Evolutionary conservation across 345 rosid genomes (phyloP).

Genomic region (Microthlaspi erraticum): DNA sequence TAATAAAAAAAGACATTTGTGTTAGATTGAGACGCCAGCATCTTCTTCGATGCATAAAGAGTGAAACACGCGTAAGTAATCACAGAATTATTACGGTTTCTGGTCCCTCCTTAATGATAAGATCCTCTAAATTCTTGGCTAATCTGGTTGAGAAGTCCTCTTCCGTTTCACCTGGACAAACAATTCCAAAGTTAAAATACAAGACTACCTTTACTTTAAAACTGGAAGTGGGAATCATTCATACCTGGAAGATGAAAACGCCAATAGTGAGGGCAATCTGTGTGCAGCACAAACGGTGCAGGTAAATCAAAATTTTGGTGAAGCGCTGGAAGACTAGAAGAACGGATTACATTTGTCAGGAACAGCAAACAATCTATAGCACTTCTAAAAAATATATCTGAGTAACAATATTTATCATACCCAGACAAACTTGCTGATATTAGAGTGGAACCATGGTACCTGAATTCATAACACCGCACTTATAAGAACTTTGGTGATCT

Average conservation of each 20-base stretch:
- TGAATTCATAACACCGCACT: conserved; percentile 42
- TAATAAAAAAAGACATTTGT: conserved; percentile 40
- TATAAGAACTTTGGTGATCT: conserved; percentile 23
- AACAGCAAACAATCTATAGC: conserved; percentile 16
- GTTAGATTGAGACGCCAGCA: conserved; percentile 32
- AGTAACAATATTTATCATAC: conserved; percentile 44
- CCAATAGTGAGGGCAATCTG: conserved; percentile 99
- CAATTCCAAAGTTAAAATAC: conserved; percentile 13
- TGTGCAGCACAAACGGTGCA: conserved; percentile 88
- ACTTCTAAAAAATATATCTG: background rate
- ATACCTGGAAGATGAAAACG: conserved; percentile 91
- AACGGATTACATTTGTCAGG: background rate
- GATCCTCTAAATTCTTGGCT: conserved; percentile 84
- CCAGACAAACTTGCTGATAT: conserved; percentile 98
- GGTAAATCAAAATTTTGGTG: conserved; percentile 97
- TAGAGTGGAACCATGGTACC: conserved; percentile 94
- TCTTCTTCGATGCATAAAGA: background rate
- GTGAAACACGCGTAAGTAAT: background rate
- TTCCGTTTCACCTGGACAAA: conserved; percentile 82
- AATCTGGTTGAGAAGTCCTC: conserved; percentile 92
- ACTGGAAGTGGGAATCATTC: conserved; percentile 13
- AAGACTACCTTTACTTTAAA: background rate
- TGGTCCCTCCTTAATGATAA: conserved; percentile 94
- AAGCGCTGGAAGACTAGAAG: conserved; percentile 75
- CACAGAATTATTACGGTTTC: conserved; percentile 64